Evolutionary conservation across 2,329 filamentous ascomycete species (phyloP).

Genomic region (Rhinocladiella similis): DNA sequence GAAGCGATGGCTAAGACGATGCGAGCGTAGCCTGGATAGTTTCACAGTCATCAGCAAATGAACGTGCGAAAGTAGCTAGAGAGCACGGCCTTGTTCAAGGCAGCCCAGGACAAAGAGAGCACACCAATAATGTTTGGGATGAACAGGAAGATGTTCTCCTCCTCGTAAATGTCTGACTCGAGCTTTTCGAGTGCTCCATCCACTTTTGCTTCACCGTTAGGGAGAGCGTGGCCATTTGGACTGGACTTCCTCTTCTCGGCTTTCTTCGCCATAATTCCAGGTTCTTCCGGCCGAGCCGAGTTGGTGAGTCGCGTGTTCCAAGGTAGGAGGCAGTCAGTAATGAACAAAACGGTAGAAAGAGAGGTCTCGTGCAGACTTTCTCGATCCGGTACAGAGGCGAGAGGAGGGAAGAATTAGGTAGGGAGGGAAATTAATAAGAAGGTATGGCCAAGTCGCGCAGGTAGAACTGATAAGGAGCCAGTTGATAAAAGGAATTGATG

Average conservation of each 20-base stretch:
- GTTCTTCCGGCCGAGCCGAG: not conserved
- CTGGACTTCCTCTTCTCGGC: slow-evolving; percentile 7
- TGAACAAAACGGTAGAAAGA: not conserved
- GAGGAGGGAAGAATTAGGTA: not conserved
- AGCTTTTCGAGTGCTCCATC: slow-evolving; percentile 31
- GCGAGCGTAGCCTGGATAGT: slow-evolving; percentile 66
- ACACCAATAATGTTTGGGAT: slow-evolving; percentile 79
- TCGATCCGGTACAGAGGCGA: slow-evolving; percentile 2
- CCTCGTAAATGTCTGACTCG: slow-evolving; percentile 39
- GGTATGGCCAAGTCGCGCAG: not conserved
- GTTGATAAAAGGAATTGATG: not conserved
- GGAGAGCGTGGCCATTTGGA: slow-evolving; percentile 11
- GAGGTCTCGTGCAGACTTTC: slow-evolving; percentile 5
- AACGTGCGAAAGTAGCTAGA: no score
- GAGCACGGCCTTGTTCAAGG: not conserved
- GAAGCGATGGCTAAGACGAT: slow-evolving; percentile 83
- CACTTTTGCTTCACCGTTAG: slow-evolving; percentile 36
- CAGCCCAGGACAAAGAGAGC: slow-evolving; percentile 28
- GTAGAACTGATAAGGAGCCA: not conserved
- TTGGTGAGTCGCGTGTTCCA: not conserved
- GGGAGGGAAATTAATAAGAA: not conserved
- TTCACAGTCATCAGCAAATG: not conserved
- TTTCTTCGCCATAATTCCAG: slow-evolving; percentile 6
- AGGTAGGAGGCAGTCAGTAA: not conserved
- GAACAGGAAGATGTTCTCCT: slow-evolving; percentile 80